Conservation (phyloP, 2,329 filamentous ascomycete genomes). For the Fusarium musae region DNA sequence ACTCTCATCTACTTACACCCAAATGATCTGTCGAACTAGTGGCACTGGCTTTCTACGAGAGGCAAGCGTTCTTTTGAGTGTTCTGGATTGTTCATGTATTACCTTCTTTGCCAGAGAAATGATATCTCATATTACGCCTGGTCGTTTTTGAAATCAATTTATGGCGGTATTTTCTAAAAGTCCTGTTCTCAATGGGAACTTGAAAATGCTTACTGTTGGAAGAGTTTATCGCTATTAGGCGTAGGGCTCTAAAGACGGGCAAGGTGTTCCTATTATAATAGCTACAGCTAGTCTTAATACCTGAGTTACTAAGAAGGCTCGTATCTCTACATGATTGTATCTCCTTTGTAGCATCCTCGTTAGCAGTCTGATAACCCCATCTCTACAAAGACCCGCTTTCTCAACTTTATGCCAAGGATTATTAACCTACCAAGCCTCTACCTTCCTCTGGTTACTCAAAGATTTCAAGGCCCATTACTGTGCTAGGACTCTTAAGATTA, state of each 20-base stretch:
- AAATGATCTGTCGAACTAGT: background rate
- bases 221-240: background rate
- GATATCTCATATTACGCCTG: background rate
- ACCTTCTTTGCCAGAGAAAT: background rate
- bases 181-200: background rate
- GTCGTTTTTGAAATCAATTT: background rate
- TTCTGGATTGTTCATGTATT: background rate
- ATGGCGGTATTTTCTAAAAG: background rate
- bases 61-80: background rate
- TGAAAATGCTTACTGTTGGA: background rate
- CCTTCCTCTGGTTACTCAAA: no score
- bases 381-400: no score
- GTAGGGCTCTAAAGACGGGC: background rate
- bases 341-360: no score
- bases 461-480: no score
- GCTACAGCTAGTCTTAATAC: no score
- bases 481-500: no score
- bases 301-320: no score
- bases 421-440: no score
- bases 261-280: background rate
- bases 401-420: no score
- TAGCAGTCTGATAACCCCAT: no score
- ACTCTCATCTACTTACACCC: background rate
- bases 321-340: no score
- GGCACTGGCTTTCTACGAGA: background rate